Evolutionary conservation across 352 stramenopile species (phyloP), one percentile per base, ranked within the genome.

Genomic region (Bremia lactucae): DNA sequence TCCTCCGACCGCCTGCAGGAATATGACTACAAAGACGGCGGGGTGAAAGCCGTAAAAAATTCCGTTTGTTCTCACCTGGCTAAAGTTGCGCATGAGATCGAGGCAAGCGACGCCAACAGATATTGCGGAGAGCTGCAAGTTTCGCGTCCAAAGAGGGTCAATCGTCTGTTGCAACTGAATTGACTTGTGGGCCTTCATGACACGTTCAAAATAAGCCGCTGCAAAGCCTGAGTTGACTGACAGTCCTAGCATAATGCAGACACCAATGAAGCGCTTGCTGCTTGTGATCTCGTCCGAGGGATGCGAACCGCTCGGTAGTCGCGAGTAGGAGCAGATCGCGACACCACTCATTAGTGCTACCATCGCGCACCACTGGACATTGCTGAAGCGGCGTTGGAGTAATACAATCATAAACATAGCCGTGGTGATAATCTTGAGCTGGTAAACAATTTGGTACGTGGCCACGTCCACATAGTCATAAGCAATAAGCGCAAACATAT

Each of bases 341-440:
- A 93, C 81, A 24, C 81, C 81, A 21, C 73, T 58, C 81, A 93
- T 93, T 46, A 93, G 74, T 46, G 76, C 71, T 36, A 88, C 38
- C 78, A 93, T 90, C 23, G 81, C 75, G 48, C 59, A 56, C 81
- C 81, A 93, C 57, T 93, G 81, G 13, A 93, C 68, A 46, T 68
- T 9, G 36, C 72, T 89, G 54, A 93, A 91, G 47, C 67, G 72
- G 9, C 81, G 77, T 46, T 93, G 79, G 40, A 93, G 72, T 49
- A 93, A 49, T 36, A 93, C 72, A 42, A 89, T 77, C 78, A 91
- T 91, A 52, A 90, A 93, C 65, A 93, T 70, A 42, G 81, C 81
- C 0, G 81, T 93, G 16, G 81, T 93, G 54, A 93, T 87, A 65
- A 93, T 90, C 71, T 93, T 93, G 46, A 90, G 76, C 60, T 93